Base-by-base conservation (phyloP, 1,284 basidiomycete genomes). In the Inonotus hispidus region DNA sequence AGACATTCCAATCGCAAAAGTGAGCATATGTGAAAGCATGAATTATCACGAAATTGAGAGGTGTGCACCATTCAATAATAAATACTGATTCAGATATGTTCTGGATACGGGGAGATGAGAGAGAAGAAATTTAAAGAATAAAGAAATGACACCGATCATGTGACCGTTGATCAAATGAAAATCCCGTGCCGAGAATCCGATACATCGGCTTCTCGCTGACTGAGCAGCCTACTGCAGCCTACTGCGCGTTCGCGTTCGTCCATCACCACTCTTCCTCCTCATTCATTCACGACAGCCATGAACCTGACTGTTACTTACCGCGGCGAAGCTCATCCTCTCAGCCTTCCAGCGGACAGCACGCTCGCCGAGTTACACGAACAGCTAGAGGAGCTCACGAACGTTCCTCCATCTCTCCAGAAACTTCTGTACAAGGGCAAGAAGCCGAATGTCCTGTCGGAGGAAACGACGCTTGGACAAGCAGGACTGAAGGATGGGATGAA, bases 401-500 rank as follows among this genome's bases (percentile, higher is more conserved):
- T 90, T 7, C 85, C 87, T 0, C 76, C 81, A 4, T 69, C 75
- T 3, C 73, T 84, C 53, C 88, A 91, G 74, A 91, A 90, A 68
- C 75, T 90, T 41, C 70, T 90, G 2, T 87, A 80, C 74, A 88
- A 84, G 70, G 87, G 88, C 35, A 88, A 84, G 76, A 85, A 82
- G 49, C 58, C 72, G 0, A 69, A 71, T 25, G 64, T 68, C 0
- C 53, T 66, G 0, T 66, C 69, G 3, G 71, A 73, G 29, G 73
- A 71, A 8, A 81, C 81, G 0, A 81, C 81, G 0, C 65, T 90
- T 2, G 55, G 66, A 0, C 74, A 81, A 52, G 79, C 79, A 0
- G 87, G 87, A 13, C 67, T 90, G 39, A 84, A 79, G 66, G 73
- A 82, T 66, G 85, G 87, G 3, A 67, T 75, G 56, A 90, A 85